Evolutionary conservation across 2,329 filamentous ascomycete species (phyloP), one percentile per base, ranked within the genome.

Genomic region (Exophiala sideris): DNA sequence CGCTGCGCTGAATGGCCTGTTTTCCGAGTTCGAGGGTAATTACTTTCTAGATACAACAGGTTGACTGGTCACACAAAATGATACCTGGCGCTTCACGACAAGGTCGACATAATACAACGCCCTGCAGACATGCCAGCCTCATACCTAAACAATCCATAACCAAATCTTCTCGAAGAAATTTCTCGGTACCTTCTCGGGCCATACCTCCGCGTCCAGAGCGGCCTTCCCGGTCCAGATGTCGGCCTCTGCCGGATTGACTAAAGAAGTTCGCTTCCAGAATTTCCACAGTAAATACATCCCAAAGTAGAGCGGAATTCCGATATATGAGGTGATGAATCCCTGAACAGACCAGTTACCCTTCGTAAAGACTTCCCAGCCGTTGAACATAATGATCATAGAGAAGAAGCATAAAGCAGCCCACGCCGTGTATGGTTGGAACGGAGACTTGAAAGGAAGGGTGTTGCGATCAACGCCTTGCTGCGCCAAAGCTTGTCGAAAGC

Each of bases 331-430:
- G 50, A 80, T 68, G 63, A 80, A 80, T 34, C 69, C 69, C 12
- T 33, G 24, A 16, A 16, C 6, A 35, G 73, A 70, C 9, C 74
- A 64, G 38, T 62, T 67, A 2, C 67, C 39, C 11, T 48, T 46
- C 59, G 59, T 62, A 39, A 71, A 70, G 0, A 65, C 62, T 2
- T 64, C 62, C 44, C 67, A 89, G 85, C 83, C 80, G 11, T 87
- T 89, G 48, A 88, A 76, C 3, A 89, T 66, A 47, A 88, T 84
- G 18, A 85, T 69, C 34, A 81, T 70, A 62, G 75, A 80, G 54
- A 66, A 79, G 71, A 67, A 63, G 0, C 58, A n/a, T 3, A 88
- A 70, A 0, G 81, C 83, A 38, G 84, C 81, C 63, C 79, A 89
- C 0, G 87, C 85, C 0, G 80, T 78, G 62, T 84, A 78, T 6